These are phyloP conservation scores for Melastoma malabathricum DNA, from an alignment of 345 rosid species.

Conservation along the genomic window DNA sequence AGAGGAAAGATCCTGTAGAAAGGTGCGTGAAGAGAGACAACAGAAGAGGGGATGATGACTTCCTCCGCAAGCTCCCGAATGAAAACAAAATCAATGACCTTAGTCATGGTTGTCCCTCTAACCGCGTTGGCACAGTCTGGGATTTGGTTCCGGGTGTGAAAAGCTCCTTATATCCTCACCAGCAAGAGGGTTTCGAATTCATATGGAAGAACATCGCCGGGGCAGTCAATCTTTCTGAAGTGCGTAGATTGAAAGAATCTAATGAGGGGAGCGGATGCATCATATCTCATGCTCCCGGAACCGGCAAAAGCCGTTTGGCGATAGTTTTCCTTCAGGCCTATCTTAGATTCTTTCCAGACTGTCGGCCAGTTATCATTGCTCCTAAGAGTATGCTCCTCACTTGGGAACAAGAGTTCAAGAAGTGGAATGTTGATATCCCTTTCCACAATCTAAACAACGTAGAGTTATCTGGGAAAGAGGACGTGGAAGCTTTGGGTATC, in stretches of 20 bases:
- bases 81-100: not conserved
- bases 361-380: slow-evolving; percentile 57
- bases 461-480: slow-evolving; percentile 38
- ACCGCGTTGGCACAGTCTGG: not conserved
- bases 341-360: slow-evolving; percentile 26
- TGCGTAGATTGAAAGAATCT: slow-evolving; percentile 8
- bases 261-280: slow-evolving; percentile 45
- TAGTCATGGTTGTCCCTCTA: not conserved
- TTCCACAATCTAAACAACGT: slow-evolving; percentile 42
- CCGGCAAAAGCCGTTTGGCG: slow-evolving; percentile 66
- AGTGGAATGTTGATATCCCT: slow-evolving; percentile 42
- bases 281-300: slow-evolving; percentile 77
- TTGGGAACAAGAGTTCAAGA: slow-evolving; percentile 62
- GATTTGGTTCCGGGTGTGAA: slow-evolving; percentile 33
- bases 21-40: too few relatives aligned
- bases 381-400: slow-evolving; percentile 61
- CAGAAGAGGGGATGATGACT: not conserved
- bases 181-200: slow-evolving; percentile 67
- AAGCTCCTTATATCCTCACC: slow-evolving; percentile 44
- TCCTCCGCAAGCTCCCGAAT: not conserved
- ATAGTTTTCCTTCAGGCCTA: slow-evolving; percentile 47
- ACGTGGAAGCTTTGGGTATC: slow-evolving; percentile 5
- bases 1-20: too few relatives aligned
- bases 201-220: slow-evolving; percentile 66
- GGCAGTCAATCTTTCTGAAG: slow-evolving; percentile 27